Evolutionary conservation across 768 basidiomycete species (phyloP).

Genomic region (Tulasnella sp.): DNA sequence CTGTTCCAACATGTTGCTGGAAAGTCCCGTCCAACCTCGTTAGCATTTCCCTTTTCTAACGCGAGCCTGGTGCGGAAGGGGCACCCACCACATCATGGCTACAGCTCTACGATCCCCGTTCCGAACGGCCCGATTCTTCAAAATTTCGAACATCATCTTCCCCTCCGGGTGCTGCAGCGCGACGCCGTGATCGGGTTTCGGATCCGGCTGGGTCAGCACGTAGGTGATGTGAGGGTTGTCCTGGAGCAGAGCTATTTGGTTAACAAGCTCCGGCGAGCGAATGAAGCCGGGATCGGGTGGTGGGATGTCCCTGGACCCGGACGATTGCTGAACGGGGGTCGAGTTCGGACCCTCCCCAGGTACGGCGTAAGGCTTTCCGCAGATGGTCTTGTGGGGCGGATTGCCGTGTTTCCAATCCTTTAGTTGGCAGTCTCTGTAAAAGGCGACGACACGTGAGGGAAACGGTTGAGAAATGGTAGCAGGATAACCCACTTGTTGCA

Average conservation of each 20-base stretch:
- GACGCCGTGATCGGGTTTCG: background rate
- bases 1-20: background rate
- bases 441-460: background rate
- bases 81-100: conserved; percentile 6
- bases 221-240: background rate
- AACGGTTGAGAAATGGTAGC: background rate
- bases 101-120: conserved; percentile 14
- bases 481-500: background rate
- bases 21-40: background rate
- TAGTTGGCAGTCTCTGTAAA: background rate
- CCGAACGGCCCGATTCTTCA: background rate
- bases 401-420: conserved; percentile 1
- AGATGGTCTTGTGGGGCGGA: conserved; percentile 8
- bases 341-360: background rate
- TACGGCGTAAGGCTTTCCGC: background rate
- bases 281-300: conserved; percentile 15
- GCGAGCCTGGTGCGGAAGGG: too few species aligned
- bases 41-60: too few species aligned
- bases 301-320: background rate
- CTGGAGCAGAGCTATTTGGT: background rate
- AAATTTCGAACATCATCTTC: background rate
- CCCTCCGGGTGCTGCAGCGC: background rate
- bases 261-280: background rate
- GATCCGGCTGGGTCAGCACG: background rate
- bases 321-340: background rate